A percentile compares a stretch with the other conserved stretches of the same genome.
Evolutionary conservation across 345 rosid species (phyloP).

Genomic region (Eucalyptus victrix): DNA sequence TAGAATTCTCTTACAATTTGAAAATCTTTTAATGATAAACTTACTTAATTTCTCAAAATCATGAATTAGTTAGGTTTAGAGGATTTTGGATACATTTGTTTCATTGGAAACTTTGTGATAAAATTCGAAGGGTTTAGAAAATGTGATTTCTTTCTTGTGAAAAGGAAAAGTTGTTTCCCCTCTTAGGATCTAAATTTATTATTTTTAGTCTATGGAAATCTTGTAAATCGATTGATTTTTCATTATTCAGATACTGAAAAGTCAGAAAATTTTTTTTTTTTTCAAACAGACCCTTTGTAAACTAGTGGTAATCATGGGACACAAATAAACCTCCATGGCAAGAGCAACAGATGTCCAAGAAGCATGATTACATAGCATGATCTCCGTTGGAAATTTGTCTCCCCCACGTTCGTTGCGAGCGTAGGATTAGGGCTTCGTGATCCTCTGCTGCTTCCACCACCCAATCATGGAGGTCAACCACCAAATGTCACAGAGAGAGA

Average conservation of each 20-base stretch:
- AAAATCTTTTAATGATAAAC: background rate
- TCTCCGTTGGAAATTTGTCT: background rate
- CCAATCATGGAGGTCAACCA: background rate
- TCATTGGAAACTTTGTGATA: rapidly evolving
- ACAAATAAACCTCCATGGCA: background rate
- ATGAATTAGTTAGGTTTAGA: too few species aligned
- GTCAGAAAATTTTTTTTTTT: background rate
- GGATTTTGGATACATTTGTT: background rate
- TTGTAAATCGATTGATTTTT: background rate
- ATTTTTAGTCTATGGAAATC: background rate
- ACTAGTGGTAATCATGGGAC: background rate
- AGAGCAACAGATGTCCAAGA: background rate
- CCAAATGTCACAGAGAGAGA: background rate
- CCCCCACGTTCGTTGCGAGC: background rate
- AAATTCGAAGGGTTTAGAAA: rapidly evolving
- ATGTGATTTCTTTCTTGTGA: background rate
- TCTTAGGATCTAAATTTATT: rapidly evolving
- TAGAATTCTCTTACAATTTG: background rate
- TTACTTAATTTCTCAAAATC: background rate
- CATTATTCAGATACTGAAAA: rapidly evolving
- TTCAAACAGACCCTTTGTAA: background rate
- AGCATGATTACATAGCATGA: background rate
- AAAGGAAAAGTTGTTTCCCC: rapidly evolving
- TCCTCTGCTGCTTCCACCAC: background rate
- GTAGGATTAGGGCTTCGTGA: background rate